A percentile compares a stretch with the other conserved stretches of the same genome.
Conservation (phyloP, 305 asterid genomes). For the Fraxinus latifolia region DNA sequence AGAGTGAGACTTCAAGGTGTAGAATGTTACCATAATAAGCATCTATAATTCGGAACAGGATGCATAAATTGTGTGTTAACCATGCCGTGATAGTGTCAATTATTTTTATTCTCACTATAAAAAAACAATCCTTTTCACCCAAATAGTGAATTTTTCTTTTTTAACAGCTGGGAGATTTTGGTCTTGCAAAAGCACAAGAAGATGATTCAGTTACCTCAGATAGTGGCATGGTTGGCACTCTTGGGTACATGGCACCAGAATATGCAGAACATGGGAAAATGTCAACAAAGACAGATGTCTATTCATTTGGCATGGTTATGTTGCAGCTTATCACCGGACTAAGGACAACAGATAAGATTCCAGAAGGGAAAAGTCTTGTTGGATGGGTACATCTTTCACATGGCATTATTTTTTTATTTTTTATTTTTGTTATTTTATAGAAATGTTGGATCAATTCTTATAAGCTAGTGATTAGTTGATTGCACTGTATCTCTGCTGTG, state of each 20-base stretch:
- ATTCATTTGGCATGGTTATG: slow-evolving; percentile 66
- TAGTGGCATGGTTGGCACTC: slow-evolving; percentile 60
- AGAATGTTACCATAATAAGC: background rate
- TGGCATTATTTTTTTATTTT: background rate
- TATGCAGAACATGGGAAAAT: slow-evolving; percentile 64
- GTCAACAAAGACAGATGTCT: slow-evolving; percentile 72
- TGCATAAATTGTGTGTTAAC: background rate
- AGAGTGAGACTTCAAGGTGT: background rate
- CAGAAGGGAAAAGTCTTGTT: slow-evolving; percentile 59
- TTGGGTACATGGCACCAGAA: slow-evolving; percentile 79
- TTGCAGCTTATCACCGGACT: slow-evolving; percentile 65
- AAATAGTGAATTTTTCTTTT: background rate
- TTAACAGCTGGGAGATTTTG: slow-evolving; percentile 67
- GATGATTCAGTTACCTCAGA: slow-evolving; percentile 33
- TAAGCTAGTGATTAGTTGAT: background rate
- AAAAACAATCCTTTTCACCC: background rate
- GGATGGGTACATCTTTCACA: slow-evolving; percentile 50
- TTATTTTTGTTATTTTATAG: background rate
- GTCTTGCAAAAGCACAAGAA: slow-evolving; percentile 61
- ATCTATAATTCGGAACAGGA: background rate
- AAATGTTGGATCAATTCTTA: background rate
- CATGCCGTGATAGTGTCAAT: background rate
- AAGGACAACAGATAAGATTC: slow-evolving; percentile 46
- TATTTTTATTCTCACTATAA: background rate
- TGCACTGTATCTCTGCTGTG: background rate